Base-by-base conservation (phyloP, 768 basidiomycete species). In the Boletus tylopilopsis region DNA sequence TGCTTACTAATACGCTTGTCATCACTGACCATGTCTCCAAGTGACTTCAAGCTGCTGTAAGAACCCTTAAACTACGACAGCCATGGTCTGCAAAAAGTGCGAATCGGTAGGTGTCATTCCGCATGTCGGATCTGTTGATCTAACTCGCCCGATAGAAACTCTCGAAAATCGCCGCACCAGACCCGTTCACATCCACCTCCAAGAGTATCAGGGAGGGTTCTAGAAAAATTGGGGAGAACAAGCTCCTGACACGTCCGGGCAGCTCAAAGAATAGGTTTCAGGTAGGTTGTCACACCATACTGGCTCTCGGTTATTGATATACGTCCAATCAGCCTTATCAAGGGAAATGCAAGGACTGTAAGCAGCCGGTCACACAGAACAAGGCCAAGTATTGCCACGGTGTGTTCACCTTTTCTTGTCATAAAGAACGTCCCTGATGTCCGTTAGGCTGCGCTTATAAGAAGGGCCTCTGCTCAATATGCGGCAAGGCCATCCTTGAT, bases 1-100 rank as follows among this genome's bases (percentile, higher is more conserved):
- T 15, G 62, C 57, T 63, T 51, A 63, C 53, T 57, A 62, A 63
- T 51, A 29, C 15, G 21, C 33, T 11, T 29, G 33, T 33, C 36
- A 16, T 47, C 42, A 24, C 29, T 29, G 45, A 19, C 37, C 35
- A 58, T 56, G 49, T 49, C 47, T 40, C 24, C 21, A 24, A 2
- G 22, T 21, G 34, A 13, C 40, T 37, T 39, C n/a, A n/a, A n/a
- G 15, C 55, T 40, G 38, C 4, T 32, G 24, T 22, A 35, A 13
- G 21, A 15, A 10, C 19, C 37, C 32, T 45, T 42, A 44, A 39
- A 35, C 47, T 6, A 44, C 60, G 40, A 56, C 50, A 29, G 40
- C 34, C 70, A 92, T 92, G 90, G 90, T 92, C 56, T 92, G 90
- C 75, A 84, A 79, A 70, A 92, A 89, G 76, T 92, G 90, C 69